Evolutionary conservation across 139 green algal species (phyloP).

Genomic region (Micractinium sp.): DNA sequence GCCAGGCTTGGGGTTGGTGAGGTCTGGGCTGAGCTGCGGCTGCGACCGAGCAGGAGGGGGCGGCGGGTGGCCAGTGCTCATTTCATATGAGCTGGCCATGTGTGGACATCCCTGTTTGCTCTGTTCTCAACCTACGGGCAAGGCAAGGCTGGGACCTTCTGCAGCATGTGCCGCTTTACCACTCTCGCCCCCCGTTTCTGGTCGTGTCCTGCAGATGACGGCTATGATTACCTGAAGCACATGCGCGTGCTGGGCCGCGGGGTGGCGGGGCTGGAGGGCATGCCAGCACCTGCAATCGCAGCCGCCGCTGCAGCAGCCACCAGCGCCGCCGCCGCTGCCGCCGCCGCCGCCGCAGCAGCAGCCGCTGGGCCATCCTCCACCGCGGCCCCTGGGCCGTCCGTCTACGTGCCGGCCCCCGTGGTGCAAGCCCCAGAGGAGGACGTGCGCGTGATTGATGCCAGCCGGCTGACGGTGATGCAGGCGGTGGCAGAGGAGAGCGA

Average conservation of each 20-base stretch:
- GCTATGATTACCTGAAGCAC: constrained; percentile 96
- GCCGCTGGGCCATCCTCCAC: neutral
- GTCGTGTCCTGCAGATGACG: constrained; percentile 72
- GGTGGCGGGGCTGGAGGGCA: constrained; percentile 33
- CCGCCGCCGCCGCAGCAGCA: neutral
- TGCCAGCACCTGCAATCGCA: neutral
- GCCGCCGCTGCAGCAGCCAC: neutral
- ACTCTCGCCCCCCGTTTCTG: neutral
- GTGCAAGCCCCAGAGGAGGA: constrained; percentile 48
- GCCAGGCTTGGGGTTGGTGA: neutral
- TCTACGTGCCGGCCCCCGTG: constrained; percentile 49
- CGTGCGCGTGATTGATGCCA: constrained; percentile 51
- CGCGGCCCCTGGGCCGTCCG: constrained; percentile 30
- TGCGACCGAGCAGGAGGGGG: too few species aligned
- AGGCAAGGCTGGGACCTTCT: neutral
- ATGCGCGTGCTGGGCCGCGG: constrained; percentile 60
- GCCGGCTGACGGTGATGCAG: constrained; percentile 48
- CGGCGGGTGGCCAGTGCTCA: too few species aligned
- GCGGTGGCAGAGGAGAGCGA: constrained; percentile 44
- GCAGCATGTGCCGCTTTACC: neutral
- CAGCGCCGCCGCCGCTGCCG: neutral
- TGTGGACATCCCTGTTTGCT: too few species aligned
- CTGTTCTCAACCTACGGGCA: too few species aligned
- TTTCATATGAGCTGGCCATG: too few species aligned
- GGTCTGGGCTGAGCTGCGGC: too few species aligned